Base-by-base conservation (phyloP, 306 rosid genomes). In the Amphicarpaea edgeworthii region DNA sequence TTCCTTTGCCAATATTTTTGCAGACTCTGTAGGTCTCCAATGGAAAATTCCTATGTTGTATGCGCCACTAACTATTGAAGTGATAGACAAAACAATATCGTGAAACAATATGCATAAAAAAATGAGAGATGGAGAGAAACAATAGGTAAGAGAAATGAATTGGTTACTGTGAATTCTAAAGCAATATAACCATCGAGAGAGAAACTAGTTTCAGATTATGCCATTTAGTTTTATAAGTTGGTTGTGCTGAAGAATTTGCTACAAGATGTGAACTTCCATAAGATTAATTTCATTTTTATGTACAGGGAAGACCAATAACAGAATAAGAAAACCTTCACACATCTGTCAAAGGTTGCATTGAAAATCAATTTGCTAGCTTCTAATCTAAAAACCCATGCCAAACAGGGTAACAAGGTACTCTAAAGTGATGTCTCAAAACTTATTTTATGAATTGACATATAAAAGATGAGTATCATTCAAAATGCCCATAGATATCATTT, bases 11-110 rank as follows among this genome's bases (percentile, higher is more conserved):
- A 95, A 77, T 46, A 83, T 92, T 82, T 84, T 92, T 10, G 97
- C 86, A 72, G 93, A 76, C 43, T 87, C 88, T 32, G 97, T 90
- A 47, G 98, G 97, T 72, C 97, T 75, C 98, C 98, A 92, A 83
- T 92, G 98, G 79, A 95, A 92, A 76, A 92, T 92, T 78, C 98
- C 98, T 51, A 95, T 95, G 72, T 95, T 95, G 88, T 83, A 92
- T 70, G 97, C 96, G 19, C 87, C 97, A 78, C 81, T 73, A 75
- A 85, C 99, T 92, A 88, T 76, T 79, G 49, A 38, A 58, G 38
- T 41, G 53, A 70, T 40, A 68, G 32, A 69, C 47, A 70, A 63
- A 47, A 24, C 54, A 83, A 79, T 45, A 63, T 17, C 26, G 54
- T 41, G 47, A 57, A 40, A 55, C 67, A 68, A 17, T 5, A 45